A percentile compares a stretch with the other conserved stretches of the same genome.
These are phyloP conservation scores for Neopestalotiopsis rosae DNA, from an alignment of 2,329 filamentous ascomycete species.

Conservation along the genomic window DNA sequence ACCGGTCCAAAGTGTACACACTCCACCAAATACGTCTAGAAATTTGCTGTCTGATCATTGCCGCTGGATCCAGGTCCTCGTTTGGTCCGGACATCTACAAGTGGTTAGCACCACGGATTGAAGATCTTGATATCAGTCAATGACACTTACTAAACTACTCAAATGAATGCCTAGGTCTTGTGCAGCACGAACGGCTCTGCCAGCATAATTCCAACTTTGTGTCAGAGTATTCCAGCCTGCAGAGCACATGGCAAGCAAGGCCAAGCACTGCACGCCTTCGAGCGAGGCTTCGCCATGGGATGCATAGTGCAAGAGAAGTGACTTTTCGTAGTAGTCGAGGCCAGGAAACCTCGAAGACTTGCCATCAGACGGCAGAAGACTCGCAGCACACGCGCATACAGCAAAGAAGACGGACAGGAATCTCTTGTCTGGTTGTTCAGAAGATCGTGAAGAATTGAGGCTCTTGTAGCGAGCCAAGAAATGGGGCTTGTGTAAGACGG, in stretches of 20 bases:
- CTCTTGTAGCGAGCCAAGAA: conserved; percentile 10
- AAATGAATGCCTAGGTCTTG: conserved; percentile 14
- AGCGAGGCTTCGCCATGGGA: conserved; percentile 1
- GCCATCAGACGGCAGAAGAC: conserved; percentile 5
- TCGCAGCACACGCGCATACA: conserved; percentile 7
- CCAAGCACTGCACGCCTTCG: conserved; percentile 11
- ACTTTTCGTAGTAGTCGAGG: conserved; percentile 14
- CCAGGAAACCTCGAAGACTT: conserved; percentile 4
- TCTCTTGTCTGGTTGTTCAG: background rate
- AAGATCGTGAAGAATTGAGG: background rate
- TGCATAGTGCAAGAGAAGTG: conserved; percentile 5
- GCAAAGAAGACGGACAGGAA: conserved; percentile 15
- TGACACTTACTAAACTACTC: conserved; percentile 6
- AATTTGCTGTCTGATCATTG: conserved; percentile 5
- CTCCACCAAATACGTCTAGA: conserved; percentile 12
- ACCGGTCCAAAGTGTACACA: conserved; percentile 8
- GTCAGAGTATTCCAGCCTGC: conserved; percentile 15
- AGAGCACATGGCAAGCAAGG: conserved; percentile 10
- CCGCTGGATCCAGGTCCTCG: background rate
- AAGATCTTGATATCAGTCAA: background rate
- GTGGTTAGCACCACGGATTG: background rate
- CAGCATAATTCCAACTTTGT: conserved; percentile 13
- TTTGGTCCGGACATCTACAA: background rate
- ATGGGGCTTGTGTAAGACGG: conserved; percentile 4
- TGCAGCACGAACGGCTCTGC: conserved; percentile 9